Evolutionary conservation across 768 basidiomycete species (phyloP), one percentile per base, ranked within the genome.

Genomic region (Collybia mongolica): DNA sequence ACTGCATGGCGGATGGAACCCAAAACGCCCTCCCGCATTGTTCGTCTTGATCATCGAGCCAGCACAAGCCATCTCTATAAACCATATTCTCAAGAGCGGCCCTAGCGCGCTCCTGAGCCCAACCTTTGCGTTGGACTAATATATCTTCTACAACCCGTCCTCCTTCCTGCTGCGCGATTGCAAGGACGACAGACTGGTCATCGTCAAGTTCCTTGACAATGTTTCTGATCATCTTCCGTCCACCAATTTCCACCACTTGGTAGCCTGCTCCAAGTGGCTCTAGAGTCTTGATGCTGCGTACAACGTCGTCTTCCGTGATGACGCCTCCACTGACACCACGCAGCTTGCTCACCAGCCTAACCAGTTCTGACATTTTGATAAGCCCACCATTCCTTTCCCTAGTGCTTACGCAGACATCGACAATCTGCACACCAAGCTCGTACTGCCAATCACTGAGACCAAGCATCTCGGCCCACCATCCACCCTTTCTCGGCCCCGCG

Each of bases 391-490:
- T 98, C 39, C 86, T 74, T 57, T 90, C 89, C 49, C 93, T 76
- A 14, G 90, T 94, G 71, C 82, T 88, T 39, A 94, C 87, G 59
- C 92, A 94, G 38, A 94, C 80, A 63, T 93, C 93, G 44, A 97
- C 92, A 53, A 96, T 89, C 72, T 96, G 96, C 35, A 98, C 93
- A 8, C 93, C 93, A 5, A 98, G 81, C 61, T 97, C 95, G 64
- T 92, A 90, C 60, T 94, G 89, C 93, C 94, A 98, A 64, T 98
- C 97, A 14, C 92, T 86, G 47, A 97, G 69, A 6, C 86, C 87
- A 29, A 94, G 79, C 61, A 93, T 72, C 63, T 95, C 93, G 2
- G 88, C 86, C 92, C 93, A 97, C 83, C 91, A 90, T 2, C 93
- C 92, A 32, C 90, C 90, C 60, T 84, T 84, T 37, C 87, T 73